phyloP scores from a whole-genome alignment of 1,284 basidiomycete genomes.

The Agroathelia rolfsii region DNA sequence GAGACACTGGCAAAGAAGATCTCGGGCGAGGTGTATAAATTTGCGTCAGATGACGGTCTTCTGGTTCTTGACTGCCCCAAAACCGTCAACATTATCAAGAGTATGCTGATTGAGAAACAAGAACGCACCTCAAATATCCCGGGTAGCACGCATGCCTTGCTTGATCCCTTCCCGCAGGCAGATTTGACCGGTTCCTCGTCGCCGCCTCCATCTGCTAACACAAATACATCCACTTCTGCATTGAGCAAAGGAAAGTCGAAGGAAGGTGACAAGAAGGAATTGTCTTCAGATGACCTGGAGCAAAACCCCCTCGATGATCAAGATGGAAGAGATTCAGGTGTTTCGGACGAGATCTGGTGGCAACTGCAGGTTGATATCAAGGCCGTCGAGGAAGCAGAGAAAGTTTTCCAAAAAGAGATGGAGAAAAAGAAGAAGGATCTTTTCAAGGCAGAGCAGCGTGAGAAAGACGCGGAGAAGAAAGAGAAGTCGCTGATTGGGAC shows the following conservation, averaged over 20 bases:
- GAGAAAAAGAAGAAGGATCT: conserved; percentile 1
- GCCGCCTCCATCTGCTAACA: conserved; percentile 7
- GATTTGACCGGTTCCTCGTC: conserved; percentile 6
- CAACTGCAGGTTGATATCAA: conserved; percentile 30
- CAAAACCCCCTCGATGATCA: too few species aligned
- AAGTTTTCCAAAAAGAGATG: conserved; percentile 1
- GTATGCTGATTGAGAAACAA: conserved; percentile 13
- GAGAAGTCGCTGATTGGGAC: conserved; percentile 2
- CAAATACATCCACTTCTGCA: too few species aligned
- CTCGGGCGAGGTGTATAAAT: conserved; percentile 20
- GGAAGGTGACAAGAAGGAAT: too few species aligned
- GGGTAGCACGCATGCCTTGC: neutral
- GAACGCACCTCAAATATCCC: conserved; percentile 16
- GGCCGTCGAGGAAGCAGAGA: conserved; percentile 15
- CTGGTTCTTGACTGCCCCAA: conserved; percentile 12
- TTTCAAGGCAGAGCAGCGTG: conserved; percentile 12
- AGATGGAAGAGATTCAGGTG: conserved; percentile 28
- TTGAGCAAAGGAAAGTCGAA: conserved; percentile 2
- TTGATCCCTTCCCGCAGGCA: neutral
- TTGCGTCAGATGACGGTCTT: conserved; percentile 8
- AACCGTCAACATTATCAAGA: conserved; percentile 20
- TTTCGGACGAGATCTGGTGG: conserved; percentile 34
- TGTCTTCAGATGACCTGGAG: too few species aligned
- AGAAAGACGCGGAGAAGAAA: conserved; percentile 5
- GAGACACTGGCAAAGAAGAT: conserved; percentile 41